These are phyloP conservation scores for Candida boidinii DNA, from an alignment of 805 yeast genomes.

Conservation along the genomic window DNA sequence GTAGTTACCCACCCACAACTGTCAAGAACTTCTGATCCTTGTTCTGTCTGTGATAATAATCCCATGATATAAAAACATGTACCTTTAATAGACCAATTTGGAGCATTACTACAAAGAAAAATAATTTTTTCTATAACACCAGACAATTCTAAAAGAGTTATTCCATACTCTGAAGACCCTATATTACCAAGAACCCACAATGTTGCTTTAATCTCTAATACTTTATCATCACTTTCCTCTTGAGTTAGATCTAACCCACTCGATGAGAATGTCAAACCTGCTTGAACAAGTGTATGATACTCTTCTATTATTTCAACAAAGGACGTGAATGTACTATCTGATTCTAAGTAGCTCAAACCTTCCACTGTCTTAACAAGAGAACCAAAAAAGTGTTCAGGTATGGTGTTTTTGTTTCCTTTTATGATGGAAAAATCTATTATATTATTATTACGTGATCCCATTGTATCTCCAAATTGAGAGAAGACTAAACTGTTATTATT, in stretches of 20 bases:
- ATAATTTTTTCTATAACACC: slow-evolving; percentile 47
- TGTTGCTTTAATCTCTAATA: slow-evolving; percentile 54
- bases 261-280: slow-evolving; percentile 2
- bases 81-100: slow-evolving; percentile 58
- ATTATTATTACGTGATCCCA: too few relatives aligned
- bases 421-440: neutral
- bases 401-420: neutral
- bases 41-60: slow-evolving; percentile 57
- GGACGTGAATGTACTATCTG: slow-evolving; percentile 17
- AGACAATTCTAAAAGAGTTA: slow-evolving; percentile 39
- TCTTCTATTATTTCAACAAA: slow-evolving; percentile 10
- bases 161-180: slow-evolving; percentile 66
- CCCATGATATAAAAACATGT: slow-evolving; percentile 76
- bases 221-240: slow-evolving; percentile 25
- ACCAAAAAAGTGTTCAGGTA: slow-evolving; percentile 56
- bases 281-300: too few relatives aligned
- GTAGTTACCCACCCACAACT: slow-evolving; percentile 68
- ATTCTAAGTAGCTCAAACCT: slow-evolving; percentile 56
- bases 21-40: slow-evolving; percentile 80
- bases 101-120: slow-evolving; percentile 35
- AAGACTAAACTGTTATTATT: slow-evolving; percentile 3
- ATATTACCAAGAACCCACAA: slow-evolving; percentile 86
- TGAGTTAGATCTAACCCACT: too few relatives aligned
- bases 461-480: neutral
- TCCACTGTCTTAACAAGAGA: slow-evolving; percentile 74